phyloP scores from a whole-genome alignment of 2,329 filamentous ascomycete species.

The Elsinoe batatas region DNA sequence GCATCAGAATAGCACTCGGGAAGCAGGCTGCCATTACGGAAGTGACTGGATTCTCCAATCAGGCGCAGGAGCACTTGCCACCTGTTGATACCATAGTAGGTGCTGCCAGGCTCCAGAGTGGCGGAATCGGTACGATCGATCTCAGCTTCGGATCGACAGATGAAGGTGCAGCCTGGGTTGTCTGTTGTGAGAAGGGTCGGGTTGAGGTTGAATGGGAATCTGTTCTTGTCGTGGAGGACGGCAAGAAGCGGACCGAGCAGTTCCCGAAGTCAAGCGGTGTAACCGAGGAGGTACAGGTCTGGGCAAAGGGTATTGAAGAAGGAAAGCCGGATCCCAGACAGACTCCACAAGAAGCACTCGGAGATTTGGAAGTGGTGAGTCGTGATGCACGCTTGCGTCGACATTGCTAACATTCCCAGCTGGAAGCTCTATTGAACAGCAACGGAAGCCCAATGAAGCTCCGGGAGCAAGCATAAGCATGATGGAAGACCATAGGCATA shows the following conservation, averaged over 20 bases:
- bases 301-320: slow-evolving; percentile 44
- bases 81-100: slow-evolving; percentile 60
- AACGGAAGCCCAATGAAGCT: slow-evolving; percentile 1
- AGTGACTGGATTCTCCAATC: slow-evolving; percentile 46
- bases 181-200: slow-evolving; percentile 49
- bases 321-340: slow-evolving; percentile 44
- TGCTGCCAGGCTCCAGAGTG: slow-evolving; percentile 44
- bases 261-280: slow-evolving; percentile 44
- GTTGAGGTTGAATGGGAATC: slow-evolving; percentile 41
- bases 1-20: slow-evolving; percentile 49
- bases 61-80: slow-evolving; percentile 47
- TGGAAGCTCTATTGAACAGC: slow-evolving; percentile 9
- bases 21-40: slow-evolving; percentile 36
- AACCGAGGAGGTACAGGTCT: slow-evolving; percentile 50
- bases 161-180: slow-evolving; percentile 44
- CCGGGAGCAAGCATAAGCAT: neutral
- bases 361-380: slow-evolving; percentile 49
- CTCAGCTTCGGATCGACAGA: slow-evolving; percentile 50
- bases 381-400: neutral
- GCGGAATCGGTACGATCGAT: slow-evolving; percentile 47
- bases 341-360: slow-evolving; percentile 48
- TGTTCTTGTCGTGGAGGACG: slow-evolving; percentile 28
- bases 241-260: slow-evolving; percentile 26
- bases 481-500: neutral
- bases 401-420: neutral